A percentile compares a stretch with the other conserved stretches of the same genome.
phyloP scores from a whole-genome alignment of 208 protist genomes.

The Herpetomonas tarakana region DNA sequence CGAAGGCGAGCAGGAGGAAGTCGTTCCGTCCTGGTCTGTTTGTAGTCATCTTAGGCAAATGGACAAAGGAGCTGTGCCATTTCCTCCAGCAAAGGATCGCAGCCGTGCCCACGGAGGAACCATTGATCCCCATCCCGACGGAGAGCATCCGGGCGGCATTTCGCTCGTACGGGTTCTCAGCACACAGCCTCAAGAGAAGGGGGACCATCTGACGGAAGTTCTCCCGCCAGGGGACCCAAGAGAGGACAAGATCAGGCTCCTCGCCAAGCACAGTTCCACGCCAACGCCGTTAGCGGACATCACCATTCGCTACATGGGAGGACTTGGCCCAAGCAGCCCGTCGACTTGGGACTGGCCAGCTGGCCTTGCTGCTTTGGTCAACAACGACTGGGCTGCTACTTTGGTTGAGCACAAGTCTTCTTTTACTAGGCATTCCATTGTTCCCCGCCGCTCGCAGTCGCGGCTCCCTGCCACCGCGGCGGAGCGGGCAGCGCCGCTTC shows the following conservation, averaged over 20 bases:
- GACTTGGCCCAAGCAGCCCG: constrained; percentile 8
- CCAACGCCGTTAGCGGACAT: constrained; percentile 4
- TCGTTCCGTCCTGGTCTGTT: constrained; percentile 13
- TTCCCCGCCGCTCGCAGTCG: constrained; percentile 2
- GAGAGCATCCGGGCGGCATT: constrained; percentile 4
- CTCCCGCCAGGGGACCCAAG: background rate
- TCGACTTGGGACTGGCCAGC: constrained; percentile 11
- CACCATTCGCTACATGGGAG: constrained; percentile 14
- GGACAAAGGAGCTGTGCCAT: background rate
- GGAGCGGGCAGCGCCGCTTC: constrained; percentile 1
- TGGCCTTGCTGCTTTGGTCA: constrained; percentile 14
- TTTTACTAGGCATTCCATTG: constrained; percentile 5
- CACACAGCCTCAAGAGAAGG: constrained; percentile 22
- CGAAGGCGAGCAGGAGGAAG: constrained; percentile 8
- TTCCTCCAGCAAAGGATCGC: background rate
- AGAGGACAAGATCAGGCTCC: constrained; percentile 6
- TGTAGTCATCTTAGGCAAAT: constrained; percentile 3
- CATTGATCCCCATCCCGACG: constrained; percentile 15
- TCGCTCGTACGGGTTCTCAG: constrained; percentile 9
- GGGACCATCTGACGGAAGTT: constrained; percentile 9
- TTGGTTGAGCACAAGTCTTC: background rate
- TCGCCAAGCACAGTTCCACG: constrained; percentile 13
- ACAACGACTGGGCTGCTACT: constrained; percentile 10
- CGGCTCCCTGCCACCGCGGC: constrained; percentile 7
- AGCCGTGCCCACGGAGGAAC: background rate